A percentile compares a stretch with the other conserved stretches of the same genome.
Evolutionary conservation across 176 grass and related monocot genomes (phyloP).

Genomic region (Areca catechu): DNA sequence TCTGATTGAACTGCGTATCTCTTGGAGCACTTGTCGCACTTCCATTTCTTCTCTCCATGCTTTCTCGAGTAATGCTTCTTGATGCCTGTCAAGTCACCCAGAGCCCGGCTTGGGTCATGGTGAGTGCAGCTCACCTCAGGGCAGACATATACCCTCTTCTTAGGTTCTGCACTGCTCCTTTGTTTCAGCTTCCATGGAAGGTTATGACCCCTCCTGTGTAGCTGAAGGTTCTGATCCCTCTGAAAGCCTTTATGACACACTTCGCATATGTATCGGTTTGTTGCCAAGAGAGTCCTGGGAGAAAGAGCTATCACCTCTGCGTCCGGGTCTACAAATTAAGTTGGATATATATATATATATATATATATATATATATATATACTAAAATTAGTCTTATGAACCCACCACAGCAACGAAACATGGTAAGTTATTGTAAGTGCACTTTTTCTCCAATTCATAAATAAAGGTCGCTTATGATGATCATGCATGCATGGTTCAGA

Average conservation of each 20-base stretch:
- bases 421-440: no score
- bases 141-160: slow-evolving; percentile 50
- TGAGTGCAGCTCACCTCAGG: slow-evolving; percentile 50
- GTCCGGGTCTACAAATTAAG: slow-evolving; percentile 34
- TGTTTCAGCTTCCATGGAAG: slow-evolving; percentile 68
- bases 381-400: slow-evolving; percentile 3
- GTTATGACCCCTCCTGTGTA: slow-evolving; percentile 60
- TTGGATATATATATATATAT: no score
- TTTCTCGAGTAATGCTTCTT: slow-evolving; percentile 62
- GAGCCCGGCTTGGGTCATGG: slow-evolving; percentile 37
- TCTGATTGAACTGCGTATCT: slow-evolving; percentile 66
- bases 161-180: slow-evolving; percentile 42
- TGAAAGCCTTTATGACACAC: slow-evolving; percentile 59
- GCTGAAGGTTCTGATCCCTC: slow-evolving; percentile 66
- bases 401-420: no score
- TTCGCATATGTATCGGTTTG: slow-evolving; percentile 55
- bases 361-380: no score
- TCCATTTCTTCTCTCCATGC: slow-evolving; percentile 74
- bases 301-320: slow-evolving; percentile 54
- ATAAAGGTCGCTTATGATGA: no score
- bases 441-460: no score
- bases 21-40: slow-evolving; percentile 59
- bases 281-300: slow-evolving; percentile 45
- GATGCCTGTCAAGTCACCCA: slow-evolving; percentile 53
- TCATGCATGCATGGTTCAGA: no score